phyloP scores from a whole-genome alignment of 2,329 filamentous ascomycete species.

The Verticillium nubilum region DNA sequence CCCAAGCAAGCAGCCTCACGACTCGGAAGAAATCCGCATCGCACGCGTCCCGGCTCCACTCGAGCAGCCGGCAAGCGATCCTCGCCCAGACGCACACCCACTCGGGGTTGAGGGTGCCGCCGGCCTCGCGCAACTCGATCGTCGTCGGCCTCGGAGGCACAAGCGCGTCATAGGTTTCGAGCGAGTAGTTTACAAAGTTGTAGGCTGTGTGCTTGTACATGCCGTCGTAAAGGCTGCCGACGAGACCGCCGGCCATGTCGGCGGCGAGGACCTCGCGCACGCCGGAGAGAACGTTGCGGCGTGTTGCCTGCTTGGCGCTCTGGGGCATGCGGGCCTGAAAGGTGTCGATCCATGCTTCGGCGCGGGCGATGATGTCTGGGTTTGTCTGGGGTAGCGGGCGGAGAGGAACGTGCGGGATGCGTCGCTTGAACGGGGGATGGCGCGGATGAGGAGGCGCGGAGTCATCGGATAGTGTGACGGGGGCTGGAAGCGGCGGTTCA shows the following conservation, averaged over 20 bases:
- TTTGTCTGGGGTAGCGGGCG: neutral
- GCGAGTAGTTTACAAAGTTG: constrained; percentile 6
- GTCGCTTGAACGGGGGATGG: neutral
- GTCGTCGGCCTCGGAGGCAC: constrained; percentile 10
- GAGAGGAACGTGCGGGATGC: neutral
- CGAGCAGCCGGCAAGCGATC: constrained; percentile 24
- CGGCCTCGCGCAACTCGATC: constrained; percentile 32
- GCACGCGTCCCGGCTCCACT: constrained; percentile 18
- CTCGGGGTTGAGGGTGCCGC: constrained; percentile 24
- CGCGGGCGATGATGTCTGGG: neutral
- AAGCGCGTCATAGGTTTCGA: neutral
- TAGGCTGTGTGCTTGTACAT: constrained; percentile 7
- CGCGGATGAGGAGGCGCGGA: neutral
- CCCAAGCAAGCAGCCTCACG: constrained; percentile 15
- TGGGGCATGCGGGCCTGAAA: neutral
- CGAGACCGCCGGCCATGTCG: constrained; percentile 5
- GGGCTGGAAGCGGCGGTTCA: neutral
- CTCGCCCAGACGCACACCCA: constrained; percentile 27
- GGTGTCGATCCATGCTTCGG: neutral
- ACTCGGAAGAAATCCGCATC: constrained; percentile 23
- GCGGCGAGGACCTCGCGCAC: constrained; percentile 8
- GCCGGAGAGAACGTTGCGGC: constrained; percentile 10
- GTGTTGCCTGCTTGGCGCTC: neutral
- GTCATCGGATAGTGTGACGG: neutral
- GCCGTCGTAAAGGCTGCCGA: constrained; percentile 5